Evolutionary conservation across 2,329 filamentous ascomycete species (phyloP), one percentile per base, ranked within the genome.

Genomic region (Endothia cerciana): DNA sequence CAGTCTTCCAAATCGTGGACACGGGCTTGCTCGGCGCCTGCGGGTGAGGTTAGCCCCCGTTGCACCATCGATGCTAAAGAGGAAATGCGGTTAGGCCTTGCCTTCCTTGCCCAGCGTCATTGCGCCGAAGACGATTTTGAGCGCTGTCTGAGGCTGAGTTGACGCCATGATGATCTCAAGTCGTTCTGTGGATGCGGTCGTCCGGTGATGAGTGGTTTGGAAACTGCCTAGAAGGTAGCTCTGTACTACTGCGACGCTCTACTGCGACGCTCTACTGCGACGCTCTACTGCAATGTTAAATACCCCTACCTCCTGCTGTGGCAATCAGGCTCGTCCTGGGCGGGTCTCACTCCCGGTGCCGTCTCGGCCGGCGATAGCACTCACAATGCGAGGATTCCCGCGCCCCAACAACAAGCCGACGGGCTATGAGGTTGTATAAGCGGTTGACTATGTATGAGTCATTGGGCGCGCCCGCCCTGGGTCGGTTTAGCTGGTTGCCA

Each of bases 1-100:
- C 83, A 87, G 36, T 88, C 86, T 57, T 86, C 58, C 8, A 75
- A 60, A n/a, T 70, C 67, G 56, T 73, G 66, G 1, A 77, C 72
- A 2, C 74, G 73, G 2, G 71, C 66, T 70, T 73, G 72, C 40
- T 72, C 70, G 13, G 67, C 70, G 22, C 71, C 73, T 71, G 45
- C 19, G 36, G 5, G 19, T 1, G 22, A 33, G 15, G 22, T 22
- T n/a, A 49, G 30, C 15, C 51, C 19, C 11, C n/a, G 33, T 11
- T 28, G 11, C 3, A n/a, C n/a, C n/a, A 47, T 25, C 2, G 40
- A 15, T 28, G 25, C 10, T 2, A 15, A 13, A 19, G 4, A 3
- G n/a, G 8, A 30, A 13, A 25, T 51, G 10, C n/a, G 10, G 3
- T 51, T 25, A 11, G 47, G 4, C 13, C 49, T 19, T 55, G 67